phyloP scores from a whole-genome alignment of 345 rosid genomes.

The Hypericum androsaemum region DNA sequence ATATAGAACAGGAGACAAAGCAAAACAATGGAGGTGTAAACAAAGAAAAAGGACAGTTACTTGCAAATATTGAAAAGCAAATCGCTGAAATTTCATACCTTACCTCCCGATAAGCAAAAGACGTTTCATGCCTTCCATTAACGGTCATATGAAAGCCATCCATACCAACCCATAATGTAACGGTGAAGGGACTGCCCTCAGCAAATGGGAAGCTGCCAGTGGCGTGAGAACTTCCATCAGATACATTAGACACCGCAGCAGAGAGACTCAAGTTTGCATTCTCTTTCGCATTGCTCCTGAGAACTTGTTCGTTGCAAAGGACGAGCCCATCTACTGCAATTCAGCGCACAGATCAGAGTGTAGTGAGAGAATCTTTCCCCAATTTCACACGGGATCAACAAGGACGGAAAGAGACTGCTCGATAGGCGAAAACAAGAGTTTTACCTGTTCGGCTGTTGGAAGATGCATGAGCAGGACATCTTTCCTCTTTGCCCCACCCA shows the following conservation, averaged over 20 bases:
- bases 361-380: conserved; percentile 7
- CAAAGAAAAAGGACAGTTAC: neutral
- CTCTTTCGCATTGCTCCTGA: conserved; percentile 36
- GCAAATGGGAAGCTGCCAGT: conserved; percentile 62
- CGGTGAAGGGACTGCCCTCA: conserved; percentile 62
- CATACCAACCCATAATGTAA: conserved; percentile 68
- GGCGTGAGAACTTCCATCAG: conserved; percentile 31
- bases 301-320: conserved; percentile 59
- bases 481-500: conserved; percentile 70
- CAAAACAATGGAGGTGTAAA: no score
- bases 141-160: conserved; percentile 89
- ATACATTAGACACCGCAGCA: conserved; percentile 23
- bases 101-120: conserved; percentile 77
- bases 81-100: conserved; percentile 17
- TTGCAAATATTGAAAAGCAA: neutral
- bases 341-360: conserved; percentile 13
- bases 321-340: conserved; percentile 69
- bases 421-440: neutral
- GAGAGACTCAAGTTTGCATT: conserved; percentile 31
- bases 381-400: no score
- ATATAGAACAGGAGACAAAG: conserved; percentile 11
- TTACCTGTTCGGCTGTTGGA: conserved; percentile 41
- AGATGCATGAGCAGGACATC: conserved; percentile 51
- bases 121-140: conserved; percentile 80
- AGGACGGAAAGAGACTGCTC: conserved; percentile 1